Percentiles rank a stretch among this genome's conserved stretches.
Conservation (phyloP, 768 basidiomycete genomes). For the Tylopilus intermedius region DNA sequence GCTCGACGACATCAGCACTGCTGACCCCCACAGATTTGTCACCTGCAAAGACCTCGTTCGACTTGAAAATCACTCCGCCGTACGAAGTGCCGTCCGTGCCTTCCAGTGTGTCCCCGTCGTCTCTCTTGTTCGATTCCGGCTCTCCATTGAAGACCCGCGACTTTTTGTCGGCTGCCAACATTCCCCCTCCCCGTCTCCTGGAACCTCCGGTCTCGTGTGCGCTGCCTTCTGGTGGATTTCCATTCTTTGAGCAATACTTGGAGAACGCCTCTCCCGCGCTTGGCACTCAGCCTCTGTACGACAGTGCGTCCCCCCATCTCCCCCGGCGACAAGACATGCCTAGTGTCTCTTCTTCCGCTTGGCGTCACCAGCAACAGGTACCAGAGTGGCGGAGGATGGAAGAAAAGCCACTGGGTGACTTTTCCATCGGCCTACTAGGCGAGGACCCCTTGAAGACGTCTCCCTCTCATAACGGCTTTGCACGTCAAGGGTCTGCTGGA, state of each 20-base stretch:
- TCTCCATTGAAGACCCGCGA: slow-evolving; percentile 32
- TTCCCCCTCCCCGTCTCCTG: slow-evolving; percentile 24
- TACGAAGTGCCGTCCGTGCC: slow-evolving; percentile 40
- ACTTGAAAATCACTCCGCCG: slow-evolving; percentile 48
- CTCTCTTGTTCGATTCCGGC: slow-evolving; percentile 44
- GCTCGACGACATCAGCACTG: slow-evolving; percentile 46
- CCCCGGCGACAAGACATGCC: slow-evolving; percentile 17
- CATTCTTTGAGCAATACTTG: slow-evolving; percentile 52
- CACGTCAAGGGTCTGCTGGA: slow-evolving; percentile 25
- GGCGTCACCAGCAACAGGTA: slow-evolving; percentile 28
- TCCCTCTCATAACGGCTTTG: slow-evolving; percentile 22
- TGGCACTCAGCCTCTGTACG: slow-evolving; percentile 32
- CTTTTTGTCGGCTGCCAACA: slow-evolving; percentile 21
- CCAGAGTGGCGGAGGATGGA: slow-evolving; percentile 43
- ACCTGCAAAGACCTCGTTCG: slow-evolving; percentile 54
- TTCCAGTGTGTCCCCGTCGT: slow-evolving; percentile 31
- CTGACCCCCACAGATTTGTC: slow-evolving; percentile 73
- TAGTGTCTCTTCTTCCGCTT: slow-evolving; percentile 9
- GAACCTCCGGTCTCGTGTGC: slow-evolving; percentile 13
- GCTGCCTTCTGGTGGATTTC: slow-evolving; percentile 28
- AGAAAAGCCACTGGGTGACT: slow-evolving; percentile 25
- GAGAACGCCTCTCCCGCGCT: slow-evolving; percentile 39
- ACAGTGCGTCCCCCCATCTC: slow-evolving; percentile 28
- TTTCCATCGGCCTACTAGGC: slow-evolving; percentile 18
- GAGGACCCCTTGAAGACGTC: slow-evolving; percentile 30